Conservation (phyloP, 164 flowering plant species). For the Annona cherimola region DNA sequence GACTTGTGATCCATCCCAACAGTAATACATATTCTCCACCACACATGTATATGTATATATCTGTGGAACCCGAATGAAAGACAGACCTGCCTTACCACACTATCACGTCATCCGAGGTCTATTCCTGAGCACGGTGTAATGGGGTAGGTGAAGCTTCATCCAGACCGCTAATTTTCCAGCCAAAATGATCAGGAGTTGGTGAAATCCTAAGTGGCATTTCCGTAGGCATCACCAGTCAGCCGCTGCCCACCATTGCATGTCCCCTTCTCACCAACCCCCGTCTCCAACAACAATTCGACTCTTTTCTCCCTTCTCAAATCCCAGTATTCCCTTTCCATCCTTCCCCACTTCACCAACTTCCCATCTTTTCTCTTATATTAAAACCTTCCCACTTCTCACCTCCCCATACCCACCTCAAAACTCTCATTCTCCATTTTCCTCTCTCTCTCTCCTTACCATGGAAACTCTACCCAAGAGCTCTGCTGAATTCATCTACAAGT, state of each 20-base stretch:
- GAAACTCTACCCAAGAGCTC: background rate
- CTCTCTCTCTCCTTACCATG: background rate
- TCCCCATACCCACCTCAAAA: background rate
- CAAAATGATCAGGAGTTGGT: slow-evolving; percentile 4
- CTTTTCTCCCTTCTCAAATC: background rate
- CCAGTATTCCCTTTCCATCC: background rate
- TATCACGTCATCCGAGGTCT: too few relatives aligned
- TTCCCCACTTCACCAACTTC: background rate
- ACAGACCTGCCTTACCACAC: too few relatives aligned
- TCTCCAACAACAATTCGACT: background rate
- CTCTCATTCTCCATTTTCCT: background rate
- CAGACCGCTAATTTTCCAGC: too few relatives aligned
- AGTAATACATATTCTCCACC: too few relatives aligned
- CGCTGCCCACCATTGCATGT: background rate
- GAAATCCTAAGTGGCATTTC: slow-evolving; percentile 6
- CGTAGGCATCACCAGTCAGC: background rate
- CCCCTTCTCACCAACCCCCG: background rate
- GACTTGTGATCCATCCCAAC: too few relatives aligned
- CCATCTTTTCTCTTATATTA: slow-evolving; percentile 6
- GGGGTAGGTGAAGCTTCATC: background rate
- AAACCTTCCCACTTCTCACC: slow-evolving; percentile 6
- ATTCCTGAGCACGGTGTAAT: background rate
- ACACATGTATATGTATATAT: too few relatives aligned
- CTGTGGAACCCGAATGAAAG: too few relatives aligned
- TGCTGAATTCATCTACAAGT: slow-evolving; percentile 59